Evolutionary conservation across 2,329 filamentous ascomycete genomes (phyloP), one percentile per base, ranked within the genome.

Genomic region (Colletotrichum liaoningense): DNA sequence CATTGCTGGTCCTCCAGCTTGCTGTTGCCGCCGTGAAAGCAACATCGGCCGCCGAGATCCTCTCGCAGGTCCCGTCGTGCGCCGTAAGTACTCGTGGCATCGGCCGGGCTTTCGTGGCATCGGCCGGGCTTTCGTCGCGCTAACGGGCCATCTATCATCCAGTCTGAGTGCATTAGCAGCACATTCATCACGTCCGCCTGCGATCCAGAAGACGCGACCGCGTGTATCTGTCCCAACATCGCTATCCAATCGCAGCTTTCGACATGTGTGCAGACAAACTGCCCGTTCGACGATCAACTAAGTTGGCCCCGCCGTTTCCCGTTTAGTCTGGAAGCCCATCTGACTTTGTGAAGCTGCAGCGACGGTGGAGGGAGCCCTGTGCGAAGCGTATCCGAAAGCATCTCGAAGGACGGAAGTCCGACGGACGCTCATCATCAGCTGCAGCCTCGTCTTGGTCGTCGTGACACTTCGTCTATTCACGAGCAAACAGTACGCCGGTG

Each of bases 331-430:
- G 8, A 46, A 33, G 3, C 30, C 63, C 24, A 38, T 56, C 63
- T 56, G 28, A 22, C 52, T 16, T 66, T 6, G 5, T 28, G 19
- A 46, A 66, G 63, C 63, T 66, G 35, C 35, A 30, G 63, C 35
- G 6, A 26, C 54, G 9, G 54, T 66, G 4, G 54, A 66, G 54
- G 54, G 63, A 49, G 63, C 28, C 63, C 33, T 66, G n/a, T 66
- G 24, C 54, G 12, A 66, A 57, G 63, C 16, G 63, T 65, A 57
- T 9, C 52, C 33, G 1, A 65, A 65, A 28, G 63, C 28, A 65
- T 65, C 16, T 3, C 16, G 16, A 22, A 65, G 63, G 46, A n/a
- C 12, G 9, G 52, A 65, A 56, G 63, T 65, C 24, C 8, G 9
- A 28, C 52, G 12, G 28, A 65, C 52, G 33, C 63, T 65, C 11